A percentile compares a stretch with the other conserved stretches of the same genome.
phyloP scores from a whole-genome alignment of 768 basidiomycete genomes.

The Solioccasus polychromus region DNA sequence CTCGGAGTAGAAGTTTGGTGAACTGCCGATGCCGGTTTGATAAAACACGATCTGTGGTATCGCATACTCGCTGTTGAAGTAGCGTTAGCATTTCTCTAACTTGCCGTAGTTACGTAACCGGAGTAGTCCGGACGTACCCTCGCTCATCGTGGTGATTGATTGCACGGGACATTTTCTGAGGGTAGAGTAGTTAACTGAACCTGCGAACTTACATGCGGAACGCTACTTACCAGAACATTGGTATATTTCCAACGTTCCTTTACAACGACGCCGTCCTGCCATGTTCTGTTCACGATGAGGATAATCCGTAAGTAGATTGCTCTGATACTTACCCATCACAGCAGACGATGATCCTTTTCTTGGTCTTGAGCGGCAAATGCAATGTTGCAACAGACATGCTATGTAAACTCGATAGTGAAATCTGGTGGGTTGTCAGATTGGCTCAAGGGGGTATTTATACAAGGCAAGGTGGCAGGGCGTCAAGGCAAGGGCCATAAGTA shows the following conservation, averaged over 20 bases:
- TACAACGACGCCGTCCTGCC: conserved; percentile 61
- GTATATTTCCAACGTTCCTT: conserved; percentile 48
- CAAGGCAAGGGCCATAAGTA: too few relatives aligned
- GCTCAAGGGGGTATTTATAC: conserved; percentile 26
- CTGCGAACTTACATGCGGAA: too few relatives aligned
- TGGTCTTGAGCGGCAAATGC: conserved; percentile 18
- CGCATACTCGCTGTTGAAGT: conserved; percentile 30
- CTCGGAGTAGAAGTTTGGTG: conserved; percentile 53
- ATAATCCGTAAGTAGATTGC: conserved; percentile 3
- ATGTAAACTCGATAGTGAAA: background rate
- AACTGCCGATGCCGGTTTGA: conserved; percentile 60
- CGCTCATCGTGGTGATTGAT: conserved; percentile 50
- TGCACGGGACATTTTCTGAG: conserved; percentile 52
- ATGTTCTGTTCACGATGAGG: conserved; percentile 46
- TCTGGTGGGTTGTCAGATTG: too few relatives aligned
- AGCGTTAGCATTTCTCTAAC: too few relatives aligned
- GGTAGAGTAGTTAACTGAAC: too few relatives aligned
- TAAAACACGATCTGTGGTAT: conserved; percentile 65
- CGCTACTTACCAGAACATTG: conserved; percentile 48
- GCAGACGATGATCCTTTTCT: conserved; percentile 67
- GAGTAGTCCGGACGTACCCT: conserved; percentile 29
- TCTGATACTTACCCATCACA: conserved; percentile 62
- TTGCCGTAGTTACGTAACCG: too few relatives aligned
- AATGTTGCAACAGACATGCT: conserved; percentile 15
- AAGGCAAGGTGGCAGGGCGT: background rate